Evolutionary conservation across 352 stramenopile species (phyloP), one percentile per base, ranked within the genome.

Genomic region (Lagenidium giganteum): DNA sequence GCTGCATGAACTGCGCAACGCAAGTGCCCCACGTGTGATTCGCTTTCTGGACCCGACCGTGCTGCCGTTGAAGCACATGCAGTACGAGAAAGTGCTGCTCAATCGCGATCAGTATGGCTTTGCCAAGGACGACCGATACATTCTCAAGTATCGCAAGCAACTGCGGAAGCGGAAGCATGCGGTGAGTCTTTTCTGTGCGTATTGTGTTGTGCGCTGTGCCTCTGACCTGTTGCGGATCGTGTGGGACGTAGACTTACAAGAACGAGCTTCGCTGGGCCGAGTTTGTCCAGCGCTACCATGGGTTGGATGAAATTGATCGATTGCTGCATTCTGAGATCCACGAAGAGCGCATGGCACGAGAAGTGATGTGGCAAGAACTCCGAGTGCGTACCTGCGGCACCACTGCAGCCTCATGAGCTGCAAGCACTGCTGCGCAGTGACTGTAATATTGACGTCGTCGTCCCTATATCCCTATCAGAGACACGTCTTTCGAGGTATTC

Each of bases 41-140:
- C 67, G 70, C 3, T 83, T 83, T 23, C 46, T 77, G 1, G 54
- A 83, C 14, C 64, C 70, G 4, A 45, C 39, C 1, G 57, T 83
- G 24, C 36, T 80, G 11, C 40, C 64, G 7, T 35, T 83, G 8
- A 33, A 52, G 3, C 41, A 58, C 8, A 51, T 64, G 34, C 48
- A 48, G n/a, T 51, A 73, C 17, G 57, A 70, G 14, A 26, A 26
- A 1, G 37, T 43, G 30, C 55, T 83, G 6, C 50, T 73, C 34
- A 83, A 83, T 35, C 62, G 67, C 13, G 70, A 83, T 35, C 54
- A 77, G 30, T 83, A 75, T 38, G 70, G 70, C 5, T 83, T 83
- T 29, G 70, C 67, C 33, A 83, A 83, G 45, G 65, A 78, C 30
- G 70, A 83, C 42, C 41, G 51, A 20, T 74, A 83, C 54, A 80